Evolutionary conservation across 257 asterid species (phyloP), one percentile per base, ranked within the genome.

Genomic region (Jaltomata sinuosa): DNA sequence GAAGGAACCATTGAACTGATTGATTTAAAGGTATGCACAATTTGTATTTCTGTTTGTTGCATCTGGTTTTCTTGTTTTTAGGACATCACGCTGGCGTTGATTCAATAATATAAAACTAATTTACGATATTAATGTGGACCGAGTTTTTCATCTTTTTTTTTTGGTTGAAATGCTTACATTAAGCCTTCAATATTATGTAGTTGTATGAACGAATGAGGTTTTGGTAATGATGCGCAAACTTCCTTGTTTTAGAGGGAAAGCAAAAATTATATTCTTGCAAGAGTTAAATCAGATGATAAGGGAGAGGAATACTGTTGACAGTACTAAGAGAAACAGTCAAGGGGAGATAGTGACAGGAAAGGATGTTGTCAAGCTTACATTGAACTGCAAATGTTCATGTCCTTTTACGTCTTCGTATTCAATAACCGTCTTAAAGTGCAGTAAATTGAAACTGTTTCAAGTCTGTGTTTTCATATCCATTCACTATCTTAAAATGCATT

Each of bases 1-100:
- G 91, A 84, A 55, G 99, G 99, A 88, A 84, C 89, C 50, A 92
- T 97, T 84, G 94, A 95, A 88, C 91, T 97, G 49, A 88, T 94
- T 85, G 95, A 95, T 87, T 90, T 97, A 84, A 97, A 94, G 99
- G 99, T 97, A 87, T 55, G 86, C 80, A 11, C 11, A 4, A 76
- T 67, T 84, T 47, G 80, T 55, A 49, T 84, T 57, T 76, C 76
- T 36, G 16, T 78, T 78, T 25, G 40, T 83, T 85, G 72, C 38
- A 85, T 62, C 27, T 72, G 71, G 34, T 47, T 34, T 81, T n/a
- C 84, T 50, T 52, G 36, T 32, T 36, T 22, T 27, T 49, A 29
- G 61, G 62, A 16, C 45, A 19, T 49, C 82, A 77, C 2, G 4
- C 19, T 77, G 45, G 45, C 19, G 5, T 27, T 77, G 82, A 77